Base-by-base conservation (phyloP, 768 basidiomycete species). In the Serendipita sp. region DNA sequence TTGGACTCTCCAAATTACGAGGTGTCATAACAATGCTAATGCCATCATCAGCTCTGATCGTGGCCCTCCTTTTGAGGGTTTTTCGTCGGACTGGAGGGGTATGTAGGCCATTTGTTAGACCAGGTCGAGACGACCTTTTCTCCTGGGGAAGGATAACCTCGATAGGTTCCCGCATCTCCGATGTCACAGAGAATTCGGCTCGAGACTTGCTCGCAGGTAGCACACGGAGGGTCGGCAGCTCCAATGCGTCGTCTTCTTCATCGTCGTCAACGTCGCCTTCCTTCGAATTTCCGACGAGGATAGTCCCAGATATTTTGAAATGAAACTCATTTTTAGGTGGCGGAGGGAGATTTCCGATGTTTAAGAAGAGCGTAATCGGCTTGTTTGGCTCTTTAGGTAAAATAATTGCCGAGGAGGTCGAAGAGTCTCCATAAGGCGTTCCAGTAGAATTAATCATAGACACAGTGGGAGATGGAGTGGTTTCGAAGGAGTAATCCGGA, bases 401-500 rank as follows among this genome's bases (percentile, higher is more conserved):
- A 4, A 64, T 41, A 15, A 67, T 15, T 44, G 45, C 45, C 3
- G 65, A 63, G 23, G 62, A 52, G 45, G 54, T 35, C 71, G 73
- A 35, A 72, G 69, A 23, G 51, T 47, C 30, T 72, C 71, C 2
- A 69, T 70, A 45, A 52, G 72, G 71, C 18, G 76, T 73, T 44
- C 71, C 74, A 3, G 72, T 71, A 35, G 78, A 77, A 30, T 76
- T 71, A 54, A 73, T 69, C 1, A 78, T 81, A 41, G 77, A 77
- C 32, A 79, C 66, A 13, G 68, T 72, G 30, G 72, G 73, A 16
- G 75, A 76, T 5, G 82, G 80, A 3, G 76, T 76, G 15, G 84
- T 79, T 69, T 91, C 89, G 67, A 91, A 89, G 1, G 88, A 89
- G 72, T 86, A 88, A 47, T 90, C 89, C 1, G 81, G 78, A 38